A percentile compares a stretch with the other conserved stretches of the same genome.
Conservation (phyloP, 306 rosid species). For the Dryas octopetala region DNA sequence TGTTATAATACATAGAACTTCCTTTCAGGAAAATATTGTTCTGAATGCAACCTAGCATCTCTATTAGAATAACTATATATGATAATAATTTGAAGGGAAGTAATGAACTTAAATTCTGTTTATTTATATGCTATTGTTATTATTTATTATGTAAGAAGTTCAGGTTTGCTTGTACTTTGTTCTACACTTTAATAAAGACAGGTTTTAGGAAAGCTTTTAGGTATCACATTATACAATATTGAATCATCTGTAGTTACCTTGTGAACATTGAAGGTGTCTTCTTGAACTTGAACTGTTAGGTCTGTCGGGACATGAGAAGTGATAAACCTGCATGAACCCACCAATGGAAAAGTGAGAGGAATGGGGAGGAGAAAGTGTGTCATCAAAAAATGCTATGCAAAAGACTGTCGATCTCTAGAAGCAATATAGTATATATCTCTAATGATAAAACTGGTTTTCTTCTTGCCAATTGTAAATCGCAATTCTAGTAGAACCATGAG, state of each 20-base stretch:
- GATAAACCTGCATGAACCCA: conserved; percentile 64
- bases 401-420: background rate
- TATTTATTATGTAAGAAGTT: background rate
- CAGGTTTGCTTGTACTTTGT: background rate
- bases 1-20: background rate
- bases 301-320: conserved; percentile 82
- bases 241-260: conserved; percentile 54
- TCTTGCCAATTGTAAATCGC: conserved; percentile 9
- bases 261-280: conserved; percentile 67
- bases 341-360: conserved; percentile 9
- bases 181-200: background rate
- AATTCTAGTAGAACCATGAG: conserved; percentile 50
- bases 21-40: background rate
- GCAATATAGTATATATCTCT: background rate
- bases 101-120: background rate
- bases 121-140: background rate
- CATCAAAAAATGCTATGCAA: background rate
- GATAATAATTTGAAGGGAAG: background rate
- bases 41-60: background rate
- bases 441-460: background rate
- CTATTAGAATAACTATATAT: background rate
- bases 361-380: background rate
- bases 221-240: background rate
- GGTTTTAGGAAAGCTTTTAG: background rate
- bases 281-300: conserved; percentile 67